Evolutionary conservation across 257 asterid species (phyloP).

Genomic region (Ilex asprella): DNA sequence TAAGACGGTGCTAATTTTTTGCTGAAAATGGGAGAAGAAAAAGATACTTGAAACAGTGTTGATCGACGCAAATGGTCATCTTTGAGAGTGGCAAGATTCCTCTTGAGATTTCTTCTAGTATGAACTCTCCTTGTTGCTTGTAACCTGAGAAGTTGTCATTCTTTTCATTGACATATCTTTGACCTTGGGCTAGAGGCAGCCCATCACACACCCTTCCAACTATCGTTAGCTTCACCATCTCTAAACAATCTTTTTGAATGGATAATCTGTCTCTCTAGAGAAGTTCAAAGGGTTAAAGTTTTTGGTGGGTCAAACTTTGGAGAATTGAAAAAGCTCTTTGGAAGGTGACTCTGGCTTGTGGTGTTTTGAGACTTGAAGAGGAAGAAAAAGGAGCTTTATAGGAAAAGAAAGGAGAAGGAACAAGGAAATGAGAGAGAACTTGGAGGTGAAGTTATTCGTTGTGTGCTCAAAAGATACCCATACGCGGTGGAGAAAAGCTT

Average conservation of each 20-base stretch:
- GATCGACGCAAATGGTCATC: constrained; percentile 42
- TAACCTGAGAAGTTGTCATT: constrained; percentile 23
- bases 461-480: constrained; percentile 18
- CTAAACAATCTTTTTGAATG: neutral
- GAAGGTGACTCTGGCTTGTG: no score
- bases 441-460: constrained; percentile 38
- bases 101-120: constrained; percentile 46
- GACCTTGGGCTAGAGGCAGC: constrained; percentile 47
- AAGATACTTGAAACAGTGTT: constrained; percentile 37
- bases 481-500: constrained; percentile 22
- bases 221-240: constrained; percentile 47
- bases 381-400: no score
- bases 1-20: no score
- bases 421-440: constrained; percentile 18
- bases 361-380: no score
- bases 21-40: constrained; percentile 1
- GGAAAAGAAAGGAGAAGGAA: no score
- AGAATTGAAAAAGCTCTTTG: neutral
- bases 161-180: constrained; percentile 33
- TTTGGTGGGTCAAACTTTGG: neutral
- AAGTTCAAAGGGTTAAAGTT: neutral
- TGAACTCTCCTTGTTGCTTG: constrained; percentile 54
- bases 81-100: constrained; percentile 33
- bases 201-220: constrained; percentile 59
- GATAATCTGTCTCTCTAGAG: neutral